Conservation (phyloP, 1,284 basidiomycete genomes). For the Fomitopsis betulina region DNA sequence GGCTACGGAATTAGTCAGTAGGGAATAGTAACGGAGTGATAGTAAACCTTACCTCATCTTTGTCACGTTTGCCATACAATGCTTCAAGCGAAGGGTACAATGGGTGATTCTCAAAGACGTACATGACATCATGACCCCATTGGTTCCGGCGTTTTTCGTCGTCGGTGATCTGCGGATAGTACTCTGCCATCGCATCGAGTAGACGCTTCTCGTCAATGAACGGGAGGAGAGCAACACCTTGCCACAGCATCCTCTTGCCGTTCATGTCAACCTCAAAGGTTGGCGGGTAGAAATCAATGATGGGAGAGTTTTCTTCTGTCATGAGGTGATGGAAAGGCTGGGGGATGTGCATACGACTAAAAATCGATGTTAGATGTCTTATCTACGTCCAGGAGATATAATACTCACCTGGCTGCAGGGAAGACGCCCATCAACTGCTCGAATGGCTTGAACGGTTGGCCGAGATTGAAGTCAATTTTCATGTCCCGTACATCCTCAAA, state of each 20-base stretch:
- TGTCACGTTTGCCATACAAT: constrained; percentile 87
- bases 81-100: constrained; percentile 85
- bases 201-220: constrained; percentile 92
- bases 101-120: constrained; percentile 81
- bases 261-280: constrained; percentile 99
- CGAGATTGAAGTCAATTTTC: constrained; percentile 76
- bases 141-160: constrained; percentile 84
- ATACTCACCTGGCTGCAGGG: constrained; percentile 78
- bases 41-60: constrained; percentile 58
- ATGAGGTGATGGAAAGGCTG: constrained; percentile 85
- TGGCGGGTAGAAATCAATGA: constrained; percentile 93
- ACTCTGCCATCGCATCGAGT: constrained; percentile 75
- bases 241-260: constrained; percentile 99
- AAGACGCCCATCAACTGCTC: constrained; percentile 99
- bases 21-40: background rate
- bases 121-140: constrained; percentile 84
- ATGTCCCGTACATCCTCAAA: constrained; percentile 81
- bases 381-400: background rate
- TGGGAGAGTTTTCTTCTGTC: constrained; percentile 84
- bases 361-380: constrained; percentile 1
- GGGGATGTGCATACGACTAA: constrained; percentile 86
- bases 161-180: constrained; percentile 72
- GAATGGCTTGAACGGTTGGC: constrained; percentile 92
- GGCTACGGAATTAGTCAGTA: constrained; percentile 40
- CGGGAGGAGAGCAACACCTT: constrained; percentile 93